Evolutionary conservation across 129 eudicot species (phyloP).

Genomic region (Flaveria brownii): DNA sequence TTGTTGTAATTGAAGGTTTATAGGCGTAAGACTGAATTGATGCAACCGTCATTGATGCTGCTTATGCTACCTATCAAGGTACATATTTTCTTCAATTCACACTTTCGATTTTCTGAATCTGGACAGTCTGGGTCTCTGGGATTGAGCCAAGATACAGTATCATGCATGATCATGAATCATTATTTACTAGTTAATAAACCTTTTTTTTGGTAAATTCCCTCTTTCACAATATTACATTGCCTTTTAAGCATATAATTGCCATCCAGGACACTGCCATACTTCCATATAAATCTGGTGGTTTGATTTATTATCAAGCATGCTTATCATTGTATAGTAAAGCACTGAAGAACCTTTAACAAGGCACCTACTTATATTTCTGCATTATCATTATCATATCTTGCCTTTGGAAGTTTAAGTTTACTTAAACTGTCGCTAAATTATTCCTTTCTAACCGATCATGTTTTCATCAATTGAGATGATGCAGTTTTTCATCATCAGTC

Average conservation of each 20-base stretch:
- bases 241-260: not conserved
- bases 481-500: slow-evolving; percentile 3
- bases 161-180: not conserved
- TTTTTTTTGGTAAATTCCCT: not conserved
- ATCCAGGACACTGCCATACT: slow-evolving; percentile 6
- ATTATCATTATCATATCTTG: not conserved
- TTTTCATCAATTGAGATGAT: slow-evolving; percentile 3
- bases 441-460: not conserved
- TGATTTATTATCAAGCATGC: slow-evolving; percentile 18
- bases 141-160: not conserved
- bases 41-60: slow-evolving; percentile 35
- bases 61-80: slow-evolving; percentile 49
- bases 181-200: not conserved
- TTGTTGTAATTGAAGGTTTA: slow-evolving; percentile 32
- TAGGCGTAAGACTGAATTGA: slow-evolving; percentile 19
- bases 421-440: not conserved
- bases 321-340: not conserved
- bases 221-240: not conserved
- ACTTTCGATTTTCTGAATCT: not conserved
- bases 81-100: slow-evolving; percentile 15
- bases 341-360: not conserved
- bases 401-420: not conserved
- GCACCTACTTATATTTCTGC: not conserved
- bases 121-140: not conserved
- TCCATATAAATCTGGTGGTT: not conserved